Evolutionary conservation across 2,329 filamentous ascomycete species (phyloP).

Genomic region (Colletotrichum noveboracense): DNA sequence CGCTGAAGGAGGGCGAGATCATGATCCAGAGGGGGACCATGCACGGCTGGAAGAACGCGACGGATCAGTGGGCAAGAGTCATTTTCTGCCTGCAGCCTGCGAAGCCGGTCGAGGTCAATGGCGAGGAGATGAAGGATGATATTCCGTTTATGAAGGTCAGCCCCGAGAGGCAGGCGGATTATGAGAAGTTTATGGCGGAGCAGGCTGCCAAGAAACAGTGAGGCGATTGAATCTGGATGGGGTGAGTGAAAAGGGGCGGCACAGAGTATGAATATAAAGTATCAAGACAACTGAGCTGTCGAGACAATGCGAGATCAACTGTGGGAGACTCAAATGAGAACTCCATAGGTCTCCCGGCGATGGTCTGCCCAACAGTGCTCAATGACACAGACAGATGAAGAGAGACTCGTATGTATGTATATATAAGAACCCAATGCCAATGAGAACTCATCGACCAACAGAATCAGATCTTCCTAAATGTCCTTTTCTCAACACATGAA

Average conservation of each 20-base stretch:
- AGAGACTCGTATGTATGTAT: rapidly evolving
- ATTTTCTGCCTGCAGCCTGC: constrained; percentile 35
- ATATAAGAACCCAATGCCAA: rapidly evolving
- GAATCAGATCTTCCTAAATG: rapidly evolving
- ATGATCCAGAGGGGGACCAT: constrained; percentile 50
- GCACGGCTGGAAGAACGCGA: constrained; percentile 34
- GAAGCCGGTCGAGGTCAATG: constrained; percentile 33
- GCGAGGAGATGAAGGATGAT: constrained; percentile 15
- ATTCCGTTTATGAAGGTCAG: constrained; percentile 14
- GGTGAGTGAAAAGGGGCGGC: not conserved
- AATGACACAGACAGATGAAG: not conserved
- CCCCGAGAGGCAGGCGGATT: constrained; percentile 14
- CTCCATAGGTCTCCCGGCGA: not conserved
- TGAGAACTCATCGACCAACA: not conserved
- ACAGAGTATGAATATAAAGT: not conserved
- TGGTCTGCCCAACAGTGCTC: not conserved
- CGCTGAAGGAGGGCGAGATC: constrained; percentile 47
- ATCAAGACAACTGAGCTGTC: not conserved
- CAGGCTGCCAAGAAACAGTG: not conserved
- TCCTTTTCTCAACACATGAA: not conserved
- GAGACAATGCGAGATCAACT: rapidly evolving
- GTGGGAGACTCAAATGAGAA: not conserved
- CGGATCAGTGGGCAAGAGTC: constrained; percentile 17
- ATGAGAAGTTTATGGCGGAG: constrained; percentile 14
- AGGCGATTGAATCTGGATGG: not conserved